Percentiles rank a stretch among this genome's conserved stretches.
Conservation (phyloP, 1,284 basidiomycete species). For the Boletus sp. region DNA sequence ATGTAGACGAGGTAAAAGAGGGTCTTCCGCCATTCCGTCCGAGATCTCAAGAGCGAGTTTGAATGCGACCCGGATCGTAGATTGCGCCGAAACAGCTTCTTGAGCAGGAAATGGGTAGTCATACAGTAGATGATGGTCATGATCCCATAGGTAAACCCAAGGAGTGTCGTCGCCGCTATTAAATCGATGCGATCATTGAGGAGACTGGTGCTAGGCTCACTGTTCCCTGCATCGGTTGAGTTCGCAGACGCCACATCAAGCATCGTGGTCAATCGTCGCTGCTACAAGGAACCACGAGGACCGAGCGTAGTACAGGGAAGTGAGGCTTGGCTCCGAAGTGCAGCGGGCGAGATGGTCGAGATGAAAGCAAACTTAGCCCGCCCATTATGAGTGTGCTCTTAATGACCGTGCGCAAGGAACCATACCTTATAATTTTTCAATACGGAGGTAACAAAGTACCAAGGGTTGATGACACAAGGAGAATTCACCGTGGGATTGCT, state of each 20-base stretch:
- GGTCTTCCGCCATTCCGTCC: slow-evolving; percentile 15
- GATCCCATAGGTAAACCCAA: slow-evolving; percentile 25
- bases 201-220: slow-evolving; percentile 7
- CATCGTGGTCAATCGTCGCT: slow-evolving; percentile 6
- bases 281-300: slow-evolving; percentile 4
- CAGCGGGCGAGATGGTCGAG: slow-evolving; percentile 8
- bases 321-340: slow-evolving; percentile 9
- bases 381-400: slow-evolving; percentile 19
- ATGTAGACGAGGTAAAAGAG: slow-evolving; percentile 30
- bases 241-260: slow-evolving; percentile 9
- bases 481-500: slow-evolving; percentile 9
- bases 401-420: slow-evolving; percentile 28
- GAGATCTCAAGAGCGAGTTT: slow-evolving; percentile 1
- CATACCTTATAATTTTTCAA: slow-evolving; percentile 2
- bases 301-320: slow-evolving; percentile 1
- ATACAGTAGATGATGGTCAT: slow-evolving; percentile 23
- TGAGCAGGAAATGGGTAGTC: slow-evolving; percentile 20
- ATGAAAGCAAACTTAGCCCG: slow-evolving; percentile 11
- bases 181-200: slow-evolving; percentile 24
- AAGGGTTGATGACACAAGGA: not conserved
- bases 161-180: slow-evolving; percentile 26
- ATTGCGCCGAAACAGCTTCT: slow-evolving; percentile 15
- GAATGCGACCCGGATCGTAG: slow-evolving; percentile 9
- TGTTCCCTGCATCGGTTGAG: not conserved
- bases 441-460: slow-evolving; percentile 16